A percentile compares a stretch with the other conserved stretches of the same genome.
Evolutionary conservation across 2,329 filamentous ascomycete species (phyloP).

Genomic region (Calonectria honghensis): DNA sequence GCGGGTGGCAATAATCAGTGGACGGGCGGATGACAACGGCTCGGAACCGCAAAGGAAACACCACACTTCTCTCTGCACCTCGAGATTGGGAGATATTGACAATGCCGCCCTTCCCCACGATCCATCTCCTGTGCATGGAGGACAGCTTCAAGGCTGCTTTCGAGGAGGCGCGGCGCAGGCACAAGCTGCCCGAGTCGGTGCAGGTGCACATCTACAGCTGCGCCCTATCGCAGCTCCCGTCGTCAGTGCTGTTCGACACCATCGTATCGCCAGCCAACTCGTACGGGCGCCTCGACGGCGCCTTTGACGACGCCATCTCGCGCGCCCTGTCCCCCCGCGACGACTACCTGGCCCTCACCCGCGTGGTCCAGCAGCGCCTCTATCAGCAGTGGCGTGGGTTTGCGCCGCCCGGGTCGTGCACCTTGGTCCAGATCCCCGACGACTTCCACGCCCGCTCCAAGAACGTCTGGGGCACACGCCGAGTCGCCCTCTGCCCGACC

Average conservation of each 20-base stretch:
- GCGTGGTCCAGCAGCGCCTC: conserved; percentile 67
- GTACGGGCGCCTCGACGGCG: conserved; percentile 71
- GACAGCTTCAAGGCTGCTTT: conserved; percentile 26
- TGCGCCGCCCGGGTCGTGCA: conserved; percentile 69
- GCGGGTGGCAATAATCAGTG: not conserved
- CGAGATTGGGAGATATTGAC: not conserved
- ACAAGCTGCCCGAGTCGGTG: conserved; percentile 54
- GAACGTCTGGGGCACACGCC: conserved; percentile 64
- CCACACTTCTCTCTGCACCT: not conserved
- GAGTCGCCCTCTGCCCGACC: conserved; percentile 70
- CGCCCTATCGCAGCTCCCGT: conserved; percentile 61
- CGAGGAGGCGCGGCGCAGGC: not conserved
- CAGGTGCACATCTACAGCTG: conserved; percentile 61
- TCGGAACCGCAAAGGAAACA: not conserved
- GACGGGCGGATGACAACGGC: not conserved
- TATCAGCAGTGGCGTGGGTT: conserved; percentile 69
- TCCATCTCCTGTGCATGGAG: conserved; percentile 39
- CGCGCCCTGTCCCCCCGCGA: conserved; percentile 47
- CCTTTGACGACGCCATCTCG: conserved; percentile 67
- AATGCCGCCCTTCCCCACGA: conserved; percentile 26
- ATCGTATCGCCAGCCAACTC: conserved; percentile 73
- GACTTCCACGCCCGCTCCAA: conserved; percentile 55
- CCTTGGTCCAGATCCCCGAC: conserved; percentile 65
- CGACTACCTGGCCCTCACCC: conserved; percentile 69
- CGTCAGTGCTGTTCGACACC: conserved; percentile 63